Evolutionary conservation across 169 alveolate genomes (phyloP), one percentile per base, ranked within the genome.

Genomic region (Toxoplasma gondii): DNA sequence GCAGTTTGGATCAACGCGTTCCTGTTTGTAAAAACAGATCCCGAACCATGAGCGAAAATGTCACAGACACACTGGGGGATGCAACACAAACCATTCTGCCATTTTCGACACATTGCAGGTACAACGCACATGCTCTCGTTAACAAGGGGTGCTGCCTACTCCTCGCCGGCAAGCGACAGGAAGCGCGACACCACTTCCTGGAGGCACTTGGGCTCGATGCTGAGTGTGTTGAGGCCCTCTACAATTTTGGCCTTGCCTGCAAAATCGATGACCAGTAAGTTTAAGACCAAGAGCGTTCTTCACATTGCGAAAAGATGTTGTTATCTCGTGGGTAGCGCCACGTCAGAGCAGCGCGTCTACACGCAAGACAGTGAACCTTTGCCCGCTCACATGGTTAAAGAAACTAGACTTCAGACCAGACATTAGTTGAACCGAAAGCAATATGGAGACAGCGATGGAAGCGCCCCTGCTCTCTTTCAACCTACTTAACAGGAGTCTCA

Each of bases 151-250:
- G 98, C 97, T 97, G 98, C 58, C 95, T 97, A 67, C 96, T 96
- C 88, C 96, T 96, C 49, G 29, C 78, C 12, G 99, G 97, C 95
- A 78, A 81, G 80, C 53, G 16, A 29, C 88, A 88, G 39, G 82
- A 74, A 38, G 95, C 95, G 16, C 69, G 41, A 64, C 49, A n/a
- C 2, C 58, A 54, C 39, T 93, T 88, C 81, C 49, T 88, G 34
- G 94, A 93, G 80, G 99, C 99, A 17, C 97, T 97, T 43, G 98
- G 98, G 12, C 98, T 98, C 34, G 99, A 98, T 94, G 98, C 98
- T 86, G 98, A 97, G 87, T 98, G 99, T 80, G 97, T 97, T 24
- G 99, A 98, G 94, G 99, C 99, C 44, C 96, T 98, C 78, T 98
- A 97, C 93, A 98, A 98, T 96, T 96, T 98, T 96, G 96, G 99